phyloP scores from a whole-genome alignment of 345 rosid genomes.

The Brassica incana region DNA sequence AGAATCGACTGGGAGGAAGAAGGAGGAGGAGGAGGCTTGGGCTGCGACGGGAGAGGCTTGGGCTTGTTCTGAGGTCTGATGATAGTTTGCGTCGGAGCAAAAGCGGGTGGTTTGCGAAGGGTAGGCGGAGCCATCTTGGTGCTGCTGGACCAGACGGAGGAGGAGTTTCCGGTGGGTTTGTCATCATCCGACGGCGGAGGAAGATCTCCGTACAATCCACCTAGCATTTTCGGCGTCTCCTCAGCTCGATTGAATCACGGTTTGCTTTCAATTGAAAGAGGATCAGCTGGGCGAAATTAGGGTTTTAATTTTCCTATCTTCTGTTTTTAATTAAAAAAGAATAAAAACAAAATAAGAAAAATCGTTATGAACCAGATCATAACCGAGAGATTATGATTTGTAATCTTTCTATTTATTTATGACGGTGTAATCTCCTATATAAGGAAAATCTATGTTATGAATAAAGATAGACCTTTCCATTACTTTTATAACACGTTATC shows the following conservation, averaged over 20 bases:
- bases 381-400: no score
- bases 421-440: no score
- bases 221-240: neutral
- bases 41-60: slow-evolving; percentile 32
- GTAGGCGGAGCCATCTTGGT: slow-evolving; percentile 69
- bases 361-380: no score
- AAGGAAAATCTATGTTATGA: no score
- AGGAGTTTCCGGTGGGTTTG: neutral
- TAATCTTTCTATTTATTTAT: no score
- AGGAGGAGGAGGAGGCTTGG: slow-evolving; percentile 17
- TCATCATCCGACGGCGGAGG: neutral
- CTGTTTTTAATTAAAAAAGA: no score
- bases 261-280: neutral
- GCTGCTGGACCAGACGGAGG: neutral
- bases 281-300: no score
- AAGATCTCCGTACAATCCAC: neutral
- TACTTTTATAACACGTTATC: no score
- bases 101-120: slow-evolving; percentile 75
- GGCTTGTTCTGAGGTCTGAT: slow-evolving; percentile 64
- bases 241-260: neutral
- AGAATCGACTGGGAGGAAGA: neutral
- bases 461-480: no score
- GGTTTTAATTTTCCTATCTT: no score
- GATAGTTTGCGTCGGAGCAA: slow-evolving; percentile 68
- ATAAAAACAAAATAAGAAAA: no score